Evolutionary conservation across 805 yeast species (phyloP).

Genomic region (Candida maesae): DNA sequence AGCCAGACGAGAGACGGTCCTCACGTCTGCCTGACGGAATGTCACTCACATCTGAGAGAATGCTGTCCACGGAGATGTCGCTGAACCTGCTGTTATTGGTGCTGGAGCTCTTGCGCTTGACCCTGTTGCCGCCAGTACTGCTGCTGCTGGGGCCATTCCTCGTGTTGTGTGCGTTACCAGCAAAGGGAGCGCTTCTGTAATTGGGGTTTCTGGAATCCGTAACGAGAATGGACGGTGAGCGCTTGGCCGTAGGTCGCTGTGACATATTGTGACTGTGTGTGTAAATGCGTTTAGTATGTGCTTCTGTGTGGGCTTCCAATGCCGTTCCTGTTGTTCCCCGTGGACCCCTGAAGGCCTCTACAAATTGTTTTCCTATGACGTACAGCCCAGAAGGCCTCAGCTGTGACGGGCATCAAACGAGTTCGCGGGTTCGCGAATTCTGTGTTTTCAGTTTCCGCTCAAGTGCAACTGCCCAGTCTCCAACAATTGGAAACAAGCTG

Average conservation of each 20-base stretch:
- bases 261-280: constrained; percentile 13
- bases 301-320: too few relatives aligned
- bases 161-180: constrained; percentile 46
- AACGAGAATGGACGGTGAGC: constrained; percentile 91
- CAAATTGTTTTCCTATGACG: background rate
- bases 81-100: constrained; percentile 43
- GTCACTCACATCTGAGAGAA: constrained; percentile 75
- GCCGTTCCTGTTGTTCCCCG: too few relatives aligned
- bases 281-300: background rate
- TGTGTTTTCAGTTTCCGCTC: background rate
- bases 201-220: constrained; percentile 75
- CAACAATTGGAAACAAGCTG: too few relatives aligned
- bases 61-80: constrained; percentile 75
- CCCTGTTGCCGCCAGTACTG: constrained; percentile 9
- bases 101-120: constrained; percentile 31
- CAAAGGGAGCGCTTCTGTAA: constrained; percentile 68
- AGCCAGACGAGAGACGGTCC: constrained; percentile 38
- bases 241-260: constrained; percentile 59
- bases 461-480: too few relatives aligned
- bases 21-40: constrained; percentile 70
- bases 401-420: background rate
- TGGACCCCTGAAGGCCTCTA: too few relatives aligned
- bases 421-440: background rate
- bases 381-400: too few relatives aligned
- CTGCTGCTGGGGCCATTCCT: constrained; percentile 2